These are phyloP conservation scores for Ganoderma lucidum DNA, from an alignment of 1,284 basidiomycete species.

Conservation along the genomic window DNA sequence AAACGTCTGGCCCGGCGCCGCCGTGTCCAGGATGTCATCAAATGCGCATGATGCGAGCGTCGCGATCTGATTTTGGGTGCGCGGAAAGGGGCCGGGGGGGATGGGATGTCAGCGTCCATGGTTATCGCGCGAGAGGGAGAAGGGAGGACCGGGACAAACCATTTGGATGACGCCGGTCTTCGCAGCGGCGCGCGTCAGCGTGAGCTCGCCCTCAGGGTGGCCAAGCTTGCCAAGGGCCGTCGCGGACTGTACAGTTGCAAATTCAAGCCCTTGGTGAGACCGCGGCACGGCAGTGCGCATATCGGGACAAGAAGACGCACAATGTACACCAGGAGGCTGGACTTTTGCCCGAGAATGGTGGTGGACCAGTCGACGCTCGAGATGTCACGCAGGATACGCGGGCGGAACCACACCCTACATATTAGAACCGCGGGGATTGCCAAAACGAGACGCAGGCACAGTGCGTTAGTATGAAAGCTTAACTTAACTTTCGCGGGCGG, in stretches of 20 bases:
- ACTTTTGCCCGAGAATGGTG: constrained; percentile 62
- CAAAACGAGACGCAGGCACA: background rate
- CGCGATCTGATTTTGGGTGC: constrained; percentile 53
- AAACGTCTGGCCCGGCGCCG: constrained; percentile 75
- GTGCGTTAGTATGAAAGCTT: background rate
- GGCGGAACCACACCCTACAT: constrained; percentile 80
- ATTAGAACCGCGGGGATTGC: too few relatives aligned
- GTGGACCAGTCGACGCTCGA: constrained; percentile 67
- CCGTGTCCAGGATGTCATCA: constrained; percentile 87
- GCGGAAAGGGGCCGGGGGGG: too few relatives aligned
- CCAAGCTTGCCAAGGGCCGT: constrained; percentile 92
- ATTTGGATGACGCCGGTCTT: constrained; percentile 88
- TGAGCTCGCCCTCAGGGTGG: constrained; percentile 92
- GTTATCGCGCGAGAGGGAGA: background rate
- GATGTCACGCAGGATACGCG: constrained; percentile 74
- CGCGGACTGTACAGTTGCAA: constrained; percentile 56
- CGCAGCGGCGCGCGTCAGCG: constrained; percentile 85
- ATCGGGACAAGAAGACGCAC: constrained; percentile 29
- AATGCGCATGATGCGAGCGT: constrained; percentile 90
- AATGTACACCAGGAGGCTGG: constrained; percentile 70
- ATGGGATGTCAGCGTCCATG: background rate
- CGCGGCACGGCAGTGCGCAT: background rate
- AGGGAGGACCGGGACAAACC: constrained; percentile 52
- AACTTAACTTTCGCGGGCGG: background rate
- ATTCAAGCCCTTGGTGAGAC: background rate